These are phyloP conservation scores for Eucalyptus leucophloia DNA, from an alignment of 345 rosid genomes.

Conservation along the genomic window DNA sequence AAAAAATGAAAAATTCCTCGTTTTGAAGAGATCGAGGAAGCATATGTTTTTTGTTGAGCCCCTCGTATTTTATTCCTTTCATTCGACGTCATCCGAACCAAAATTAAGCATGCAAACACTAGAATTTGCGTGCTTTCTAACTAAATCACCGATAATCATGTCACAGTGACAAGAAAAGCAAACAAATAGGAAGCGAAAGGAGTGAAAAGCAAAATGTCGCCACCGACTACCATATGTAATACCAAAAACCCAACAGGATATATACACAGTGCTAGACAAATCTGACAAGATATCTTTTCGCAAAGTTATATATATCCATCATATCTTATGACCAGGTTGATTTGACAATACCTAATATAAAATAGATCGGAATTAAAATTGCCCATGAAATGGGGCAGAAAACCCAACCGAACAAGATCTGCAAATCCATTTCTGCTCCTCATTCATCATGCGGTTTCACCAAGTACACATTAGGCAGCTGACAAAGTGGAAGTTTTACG, in stretches of 20 bases:
- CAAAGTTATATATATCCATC: neutral
- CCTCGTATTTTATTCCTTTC: neutral
- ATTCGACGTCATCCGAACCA: neutral
- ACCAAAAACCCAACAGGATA: neutral
- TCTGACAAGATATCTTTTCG: neutral
- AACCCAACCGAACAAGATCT: neutral
- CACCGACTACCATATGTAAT: neutral
- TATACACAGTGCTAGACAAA: neutral
- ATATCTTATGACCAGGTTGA: neutral
- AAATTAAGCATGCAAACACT: neutral
- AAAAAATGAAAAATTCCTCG: neutral
- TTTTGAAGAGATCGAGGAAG: neutral
- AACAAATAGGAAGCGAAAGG: neutral
- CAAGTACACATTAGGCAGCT: neutral
- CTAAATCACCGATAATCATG: neutral
- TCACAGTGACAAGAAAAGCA: neutral
- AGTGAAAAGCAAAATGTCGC: neutral
- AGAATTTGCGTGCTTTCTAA: neutral
- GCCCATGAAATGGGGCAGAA: neutral
- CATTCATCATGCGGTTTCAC: neutral
- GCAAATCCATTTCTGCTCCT: neutral
- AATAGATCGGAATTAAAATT: neutral
- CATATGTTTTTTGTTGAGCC: neutral
- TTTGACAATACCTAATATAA: neutral
- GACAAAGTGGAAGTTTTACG: neutral